These are phyloP conservation scores for Crotalaria pallida DNA, from an alignment of 306 rosid species.

Conservation along the genomic window DNA sequence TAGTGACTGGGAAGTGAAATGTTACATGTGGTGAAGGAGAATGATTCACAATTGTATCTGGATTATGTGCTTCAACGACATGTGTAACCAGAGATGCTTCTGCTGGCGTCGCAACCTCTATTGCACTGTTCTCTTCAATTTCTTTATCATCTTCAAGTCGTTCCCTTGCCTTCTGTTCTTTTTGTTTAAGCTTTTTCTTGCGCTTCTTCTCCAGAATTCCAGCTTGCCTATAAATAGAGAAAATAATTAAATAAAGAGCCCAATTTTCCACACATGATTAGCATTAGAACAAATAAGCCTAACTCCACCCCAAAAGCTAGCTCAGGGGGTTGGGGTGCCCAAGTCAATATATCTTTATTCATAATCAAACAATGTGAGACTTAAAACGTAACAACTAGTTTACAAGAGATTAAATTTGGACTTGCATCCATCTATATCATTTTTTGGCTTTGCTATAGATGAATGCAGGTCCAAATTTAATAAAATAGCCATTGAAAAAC, in stretches of 20 bases:
- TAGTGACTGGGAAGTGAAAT: conserved; percentile 27
- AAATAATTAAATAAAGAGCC: conserved; percentile 16
- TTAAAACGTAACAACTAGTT: not conserved
- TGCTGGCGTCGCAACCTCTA: conserved; percentile 27
- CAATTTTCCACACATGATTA: not conserved
- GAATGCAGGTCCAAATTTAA: too few species aligned
- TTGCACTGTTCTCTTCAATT: conserved; percentile 32
- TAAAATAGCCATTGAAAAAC: not conserved
- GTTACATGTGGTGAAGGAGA: conserved; percentile 27
- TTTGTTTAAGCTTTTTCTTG: conserved; percentile 82
- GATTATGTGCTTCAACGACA: conserved; percentile 30
- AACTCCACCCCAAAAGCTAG: too few species aligned
- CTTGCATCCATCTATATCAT: not conserved
- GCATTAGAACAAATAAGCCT: too few species aligned
- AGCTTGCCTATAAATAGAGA: conserved; percentile 50
- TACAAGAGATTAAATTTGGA: not conserved
- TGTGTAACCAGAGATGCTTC: conserved; percentile 32
- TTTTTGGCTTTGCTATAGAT: conserved; percentile 2
- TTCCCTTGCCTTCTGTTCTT: conserved; percentile 66
- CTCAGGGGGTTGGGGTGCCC: too few species aligned
- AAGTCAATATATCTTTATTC: too few species aligned
- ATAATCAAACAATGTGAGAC: too few species aligned
- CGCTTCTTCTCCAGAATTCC: conserved; percentile 77
- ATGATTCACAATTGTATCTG: conserved; percentile 30
- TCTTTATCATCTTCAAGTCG: conserved; percentile 40